Percentiles rank a stretch among this genome's conserved stretches.
Conservation (phyloP, 2,329 filamentous ascomycete genomes). For the Ophiostoma montium region DNA sequence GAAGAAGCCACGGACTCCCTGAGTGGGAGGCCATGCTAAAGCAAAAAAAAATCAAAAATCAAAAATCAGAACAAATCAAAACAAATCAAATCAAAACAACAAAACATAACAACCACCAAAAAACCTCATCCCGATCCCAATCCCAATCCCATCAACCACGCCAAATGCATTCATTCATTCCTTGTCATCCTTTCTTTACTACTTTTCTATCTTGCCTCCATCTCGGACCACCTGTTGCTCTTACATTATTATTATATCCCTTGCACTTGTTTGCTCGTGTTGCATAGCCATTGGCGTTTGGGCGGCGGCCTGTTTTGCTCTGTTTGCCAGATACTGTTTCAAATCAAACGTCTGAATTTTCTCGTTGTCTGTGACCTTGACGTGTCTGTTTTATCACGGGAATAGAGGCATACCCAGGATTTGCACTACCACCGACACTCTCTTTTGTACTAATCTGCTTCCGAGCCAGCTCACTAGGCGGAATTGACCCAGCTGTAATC, state of each 20-base stretch:
- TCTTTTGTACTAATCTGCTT: too few relatives aligned
- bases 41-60: background rate
- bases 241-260: background rate
- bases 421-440: too few relatives aligned
- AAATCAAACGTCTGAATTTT: background rate
- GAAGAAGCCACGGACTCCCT: constrained; percentile 8
- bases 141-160: background rate
- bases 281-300: background rate
- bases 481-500: background rate
- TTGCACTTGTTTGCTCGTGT: background rate
- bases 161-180: background rate
- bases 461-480: background rate
- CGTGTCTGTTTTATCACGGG: too few relatives aligned
- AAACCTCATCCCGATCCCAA: too few relatives aligned
- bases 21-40: background rate
- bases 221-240: background rate
- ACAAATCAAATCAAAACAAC: background rate
- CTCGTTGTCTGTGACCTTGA: background rate
- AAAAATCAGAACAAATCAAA: background rate
- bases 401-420: too few relatives aligned
- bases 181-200: background rate
- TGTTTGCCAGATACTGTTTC: background rate
- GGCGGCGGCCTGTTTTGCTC: background rate
- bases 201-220: background rate
- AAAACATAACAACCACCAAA: background rate